Evolutionary conservation across 495 filamentous ascomycete species (phyloP), one percentile per base, ranked within the genome.

Genomic region (Tuber calosporum): DNA sequence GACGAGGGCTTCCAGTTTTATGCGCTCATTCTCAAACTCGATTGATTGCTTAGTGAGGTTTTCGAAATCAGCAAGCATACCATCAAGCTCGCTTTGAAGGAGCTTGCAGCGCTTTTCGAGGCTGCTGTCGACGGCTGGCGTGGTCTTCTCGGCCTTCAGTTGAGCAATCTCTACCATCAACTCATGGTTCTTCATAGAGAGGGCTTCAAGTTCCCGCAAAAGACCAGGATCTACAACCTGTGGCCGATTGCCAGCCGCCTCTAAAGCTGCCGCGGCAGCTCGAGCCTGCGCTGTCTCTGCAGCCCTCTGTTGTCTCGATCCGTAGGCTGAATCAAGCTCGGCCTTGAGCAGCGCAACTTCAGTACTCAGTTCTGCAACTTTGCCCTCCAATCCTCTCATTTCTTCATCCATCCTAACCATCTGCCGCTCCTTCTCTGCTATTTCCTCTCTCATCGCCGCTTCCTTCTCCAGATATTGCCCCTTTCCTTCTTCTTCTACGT

Each of bases 301-400:
- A 7, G 92, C 93, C 36, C 93, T 89, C 82, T 95, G 85, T 53
- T 89, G 87, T 71, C 92, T 85, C 15, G 88, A 88, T 39, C 93
- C 95, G 80, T 97, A 96, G 30, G 95, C 94, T 70, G 92, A 92
- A 80, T 99, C 95, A 43, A 98, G 90, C 84, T 99, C 95, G 7
- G 95, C 95, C 82, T 91, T 92, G 72, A 91, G 91, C 83, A 99
- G 88, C 67, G 94, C 94, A 73, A 96, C 85, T 80, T 98, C 95
- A 48, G 94, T 98, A 72, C 93, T 93, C 68, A 96, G 85, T 72
- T 92, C 89, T 67, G 93, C 91, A 73, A 97, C 86, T 82, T 95
- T 92, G 76, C 88, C 87, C 80, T 96, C 93, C 69, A 96, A 85
- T 40, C 87, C 85, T 19, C 90, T 86, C 81, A 95, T 85, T 79